Evolutionary conservation across 106 monocot genomes (phyloP), one percentile per base, ranked within the genome.

Genomic region (Acanthochlamys bracteata): DNA sequence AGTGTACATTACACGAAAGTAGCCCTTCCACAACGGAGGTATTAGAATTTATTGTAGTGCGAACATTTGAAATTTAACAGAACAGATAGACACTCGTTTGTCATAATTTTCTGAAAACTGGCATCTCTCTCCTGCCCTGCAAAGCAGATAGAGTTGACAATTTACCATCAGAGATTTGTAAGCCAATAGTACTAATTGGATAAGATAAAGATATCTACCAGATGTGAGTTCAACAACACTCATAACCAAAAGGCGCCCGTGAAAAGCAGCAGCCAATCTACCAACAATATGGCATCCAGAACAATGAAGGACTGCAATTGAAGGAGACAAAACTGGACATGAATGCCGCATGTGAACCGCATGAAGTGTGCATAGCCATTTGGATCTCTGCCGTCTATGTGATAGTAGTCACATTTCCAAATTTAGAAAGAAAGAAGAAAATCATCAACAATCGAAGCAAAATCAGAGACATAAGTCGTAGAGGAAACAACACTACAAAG

Each of bases 301-400:
- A 17, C 12, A 14, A 17, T 49, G 17, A 49, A 49, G 10, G 2
- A 12, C 21, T 20, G 55, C 22, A 55, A 20, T 20, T 10, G 53
- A 39, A 67, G 42, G 6, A 41, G 65, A 67, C 69, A 14, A 24
- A 98, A 91, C 98, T 98, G 98, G 71, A 92, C 98, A 70, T 92
- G 98, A 23, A 98, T 73, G 41, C 98, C 98, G 41, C 98, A 98
- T 62, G 91, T 92, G 51, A 91, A 80, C 98, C 98, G 91, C 98
- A 98, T 98, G 74, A 91, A 92, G 17, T 91, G 91, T 65, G 88
- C 98, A 65, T 86, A 98, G 59, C 98, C 98, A 78, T 64, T 88
- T 47, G 98, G 98, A 81, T 98, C 98, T 81, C 98, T 76, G 11
- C 98, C 98, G 69, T 98, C 98, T 67, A 98, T 76, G 61, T 84